Evolutionary conservation across 495 filamentous ascomycete species (phyloP).

Genomic region (Letharia columbiana): DNA sequence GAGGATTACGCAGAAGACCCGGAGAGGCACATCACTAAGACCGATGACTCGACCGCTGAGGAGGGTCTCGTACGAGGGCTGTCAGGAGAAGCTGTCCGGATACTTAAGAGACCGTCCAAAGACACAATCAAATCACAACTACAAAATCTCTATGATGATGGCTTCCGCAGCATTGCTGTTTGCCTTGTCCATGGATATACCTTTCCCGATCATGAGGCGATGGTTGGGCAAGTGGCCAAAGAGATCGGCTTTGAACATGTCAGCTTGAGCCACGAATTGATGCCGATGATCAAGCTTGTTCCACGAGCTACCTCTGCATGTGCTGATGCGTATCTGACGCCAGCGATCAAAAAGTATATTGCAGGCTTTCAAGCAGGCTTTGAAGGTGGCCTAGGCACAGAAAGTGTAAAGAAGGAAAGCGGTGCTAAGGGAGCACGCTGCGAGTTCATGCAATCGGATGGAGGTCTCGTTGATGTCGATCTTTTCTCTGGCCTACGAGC

Average conservation of each 20-base stretch:
- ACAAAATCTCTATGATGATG: constrained; percentile 33
- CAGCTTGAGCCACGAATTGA: constrained; percentile 46
- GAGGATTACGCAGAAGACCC: constrained; percentile 86
- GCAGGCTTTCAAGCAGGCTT: constrained; percentile 67
- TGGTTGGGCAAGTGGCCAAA: constrained; percentile 42
- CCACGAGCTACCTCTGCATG: constrained; percentile 86
- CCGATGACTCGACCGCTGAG: constrained; percentile 38
- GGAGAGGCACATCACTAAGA: constrained; percentile 40
- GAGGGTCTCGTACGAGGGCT: constrained; percentile 40
- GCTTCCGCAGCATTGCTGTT: constrained; percentile 45
- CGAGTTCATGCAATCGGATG: constrained; percentile 51
- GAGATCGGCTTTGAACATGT: constrained; percentile 48
- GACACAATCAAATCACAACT: constrained; percentile 37
- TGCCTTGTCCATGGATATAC: constrained; percentile 48
- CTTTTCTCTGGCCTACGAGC: constrained; percentile 52
- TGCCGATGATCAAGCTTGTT: constrained; percentile 78
- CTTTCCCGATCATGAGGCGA: constrained; percentile 45
- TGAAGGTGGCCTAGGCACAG: constrained; percentile 42
- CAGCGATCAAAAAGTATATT: constrained; percentile 93
- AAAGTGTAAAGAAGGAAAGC: constrained; percentile 42
- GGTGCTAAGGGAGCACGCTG: constrained; percentile 54
- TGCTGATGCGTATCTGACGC: constrained; percentile 93
- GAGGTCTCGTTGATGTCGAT: constrained; percentile 47
- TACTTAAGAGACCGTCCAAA: constrained; percentile 32
- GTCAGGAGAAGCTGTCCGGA: constrained; percentile 44